Base-by-base conservation (phyloP, 768 basidiomycete genomes). In the Amanita rimosa region DNA sequence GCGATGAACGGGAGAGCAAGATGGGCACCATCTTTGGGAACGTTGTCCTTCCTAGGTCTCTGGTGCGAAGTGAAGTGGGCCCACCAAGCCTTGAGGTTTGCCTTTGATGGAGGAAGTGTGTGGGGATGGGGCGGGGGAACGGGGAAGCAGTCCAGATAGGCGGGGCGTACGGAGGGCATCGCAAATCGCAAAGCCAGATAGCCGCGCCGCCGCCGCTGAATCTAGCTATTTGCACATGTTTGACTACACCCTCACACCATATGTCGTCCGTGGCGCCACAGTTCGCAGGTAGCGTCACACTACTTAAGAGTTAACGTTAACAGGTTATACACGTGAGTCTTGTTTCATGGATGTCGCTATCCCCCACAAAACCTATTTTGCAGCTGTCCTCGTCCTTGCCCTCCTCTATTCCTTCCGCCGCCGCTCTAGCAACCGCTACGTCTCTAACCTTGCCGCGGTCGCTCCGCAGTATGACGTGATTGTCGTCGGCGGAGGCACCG, bases 61-160 rank as follows among this genome's bases (percentile, higher is more conserved):
- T 84, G 83, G 1, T 73, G 70, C 52, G 79, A 74, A 3, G 76
- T 79, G 55, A 91, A 86, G 55, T 81, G 78, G 40, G 77, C 74
- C 83, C 88, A 88, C 88, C 89, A 92, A 8, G 86, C 76, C 67
- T 81, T 84, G 44, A 87, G 75, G 51, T 67, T 76, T 1, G 78
- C 76, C 53, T 72, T 81, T 8, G 72, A 68, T 5, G 77, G 71
- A 21, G 70, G 54, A 16, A 54, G 52, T 29, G 37, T 37, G 22
- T 55, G 39, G 13, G 39, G 24, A 24, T 31, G 31, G 11, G 31
- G 45, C 47, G 24, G 48, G 11, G 19, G 48, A 9, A 17, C 17
- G 31, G 13, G 48, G 48, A 39, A 44, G 39, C 31, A 19, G 27
- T 50, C 31, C 27, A 37, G 5, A 17, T 44, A 14, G 27, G 19